Evolutionary conservation across 257 asterid species (phyloP), one percentile per base, ranked within the genome.

Genomic region (Salvia hispanica): DNA sequence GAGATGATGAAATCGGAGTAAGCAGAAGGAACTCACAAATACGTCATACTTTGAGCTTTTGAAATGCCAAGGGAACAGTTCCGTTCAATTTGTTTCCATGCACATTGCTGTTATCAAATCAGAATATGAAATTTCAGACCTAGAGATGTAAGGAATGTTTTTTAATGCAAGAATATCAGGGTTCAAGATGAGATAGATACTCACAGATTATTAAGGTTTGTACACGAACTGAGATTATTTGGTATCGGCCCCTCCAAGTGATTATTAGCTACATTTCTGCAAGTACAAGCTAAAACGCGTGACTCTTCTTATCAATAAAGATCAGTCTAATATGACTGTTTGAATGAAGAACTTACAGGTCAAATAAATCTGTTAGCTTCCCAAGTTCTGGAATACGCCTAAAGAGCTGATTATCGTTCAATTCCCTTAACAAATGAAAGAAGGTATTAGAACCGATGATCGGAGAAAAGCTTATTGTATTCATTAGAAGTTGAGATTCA

Each of bases 121-220:
- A 11, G 36, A 16, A 59, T 33, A 13, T 25, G 51, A 48, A 65
- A 44, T 6, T 4, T 5, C 58, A 3, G 55, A 52, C 48, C 13
- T 4, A 21, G 11, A 58, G 16, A 62, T 9, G 33, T 6, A 42
- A 4, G 0, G 12, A 10, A 3, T 3, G 10, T 13, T 18, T 7
- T 15, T 33, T 4, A 43, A 59, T 9, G n/a, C 13, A 58, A 21
- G 14, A 4, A 34, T 25, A 25, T 7, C 5, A 54, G 11, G 28
- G 11, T 28, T 52, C 25, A 47, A 56, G 3, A 34, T 13, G 2
- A 10, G 69, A 62, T 52, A 58, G 69, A 62, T 48, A 58, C 98
- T 88, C 74, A 94, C 99, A 94, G 96, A 90, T 96, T 91, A 76
- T 94, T 94, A 70, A 94, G 88, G 76, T 88, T 94, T 54, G 88